Conservation (phyloP, 345 rosid species). For the Isatis tinctoria region DNA sequence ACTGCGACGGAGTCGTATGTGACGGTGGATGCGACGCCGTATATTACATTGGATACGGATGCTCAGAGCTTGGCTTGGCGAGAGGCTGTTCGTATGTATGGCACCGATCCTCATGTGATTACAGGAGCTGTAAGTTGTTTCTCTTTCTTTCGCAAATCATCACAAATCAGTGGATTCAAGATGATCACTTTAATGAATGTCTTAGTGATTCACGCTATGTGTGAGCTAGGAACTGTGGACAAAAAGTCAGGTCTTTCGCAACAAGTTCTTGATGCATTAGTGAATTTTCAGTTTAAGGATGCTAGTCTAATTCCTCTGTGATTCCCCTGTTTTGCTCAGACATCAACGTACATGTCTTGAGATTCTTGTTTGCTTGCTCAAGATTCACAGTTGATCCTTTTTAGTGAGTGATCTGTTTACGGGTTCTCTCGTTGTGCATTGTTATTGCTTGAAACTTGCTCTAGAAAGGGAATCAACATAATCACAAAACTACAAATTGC, state of each 20-base stretch:
- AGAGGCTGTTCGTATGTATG: constrained; percentile 25
- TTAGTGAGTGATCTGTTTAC: neutral
- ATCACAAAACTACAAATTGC: too few relatives aligned
- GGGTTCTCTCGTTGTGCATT: neutral
- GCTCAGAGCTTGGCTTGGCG: constrained; percentile 23
- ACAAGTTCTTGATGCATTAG: neutral
- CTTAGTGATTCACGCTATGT: neutral
- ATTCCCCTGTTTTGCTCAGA: neutral
- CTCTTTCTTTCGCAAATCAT: neutral
- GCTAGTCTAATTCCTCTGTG: neutral
- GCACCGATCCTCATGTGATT: constrained; percentile 23
- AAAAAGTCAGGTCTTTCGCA: neutral
- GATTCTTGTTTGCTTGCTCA: neutral
- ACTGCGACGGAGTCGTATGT: neutral
- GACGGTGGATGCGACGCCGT: constrained; percentile 12
- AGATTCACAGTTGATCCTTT: neutral
- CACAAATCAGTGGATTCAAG: neutral
- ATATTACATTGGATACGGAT: constrained; percentile 19
- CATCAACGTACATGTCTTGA: neutral
- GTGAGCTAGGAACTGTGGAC: neutral
- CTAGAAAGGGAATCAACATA: too few relatives aligned
- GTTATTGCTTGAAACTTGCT: neutral
- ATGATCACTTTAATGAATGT: neutral
- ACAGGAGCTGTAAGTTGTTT: constrained; percentile 34
- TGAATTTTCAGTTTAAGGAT: neutral